These are phyloP conservation scores for Tulasnella sp. DNA, from an alignment of 768 basidiomycete species.

Conservation along the genomic window DNA sequence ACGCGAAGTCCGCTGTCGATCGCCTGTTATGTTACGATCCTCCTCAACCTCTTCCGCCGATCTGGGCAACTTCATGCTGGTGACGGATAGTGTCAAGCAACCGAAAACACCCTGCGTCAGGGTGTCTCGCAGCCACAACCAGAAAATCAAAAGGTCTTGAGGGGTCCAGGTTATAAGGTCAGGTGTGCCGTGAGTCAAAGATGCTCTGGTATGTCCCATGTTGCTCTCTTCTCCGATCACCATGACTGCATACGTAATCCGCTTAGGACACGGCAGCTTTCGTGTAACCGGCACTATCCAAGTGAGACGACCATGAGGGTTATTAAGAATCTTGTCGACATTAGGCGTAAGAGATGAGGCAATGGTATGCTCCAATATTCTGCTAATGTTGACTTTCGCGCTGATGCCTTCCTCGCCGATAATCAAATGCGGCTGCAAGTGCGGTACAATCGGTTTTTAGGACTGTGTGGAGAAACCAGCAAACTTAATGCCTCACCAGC, in stretches of 20 bases:
- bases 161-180: background rate
- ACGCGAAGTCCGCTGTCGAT: background rate
- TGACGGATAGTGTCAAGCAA: background rate
- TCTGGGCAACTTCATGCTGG: background rate
- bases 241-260: background rate
- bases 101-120: background rate
- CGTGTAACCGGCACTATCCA: constrained; percentile 5
- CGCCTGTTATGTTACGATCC: background rate
- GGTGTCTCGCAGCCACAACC: constrained; percentile 10
- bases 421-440: background rate
- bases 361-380: background rate
- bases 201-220: background rate
- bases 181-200: background rate
- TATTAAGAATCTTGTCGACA: background rate
- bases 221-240: background rate
- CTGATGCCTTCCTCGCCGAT: background rate
- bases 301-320: background rate
- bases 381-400: background rate
- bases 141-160: constrained; percentile 2
- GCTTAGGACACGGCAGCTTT: background rate
- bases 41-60: background rate
- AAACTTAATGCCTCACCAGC: background rate
- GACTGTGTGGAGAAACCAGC: background rate
- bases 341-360: background rate
- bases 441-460: background rate